Evolutionary conservation across 257 asterid species (phyloP).

Genomic region (Nicotiana otophora): DNA sequence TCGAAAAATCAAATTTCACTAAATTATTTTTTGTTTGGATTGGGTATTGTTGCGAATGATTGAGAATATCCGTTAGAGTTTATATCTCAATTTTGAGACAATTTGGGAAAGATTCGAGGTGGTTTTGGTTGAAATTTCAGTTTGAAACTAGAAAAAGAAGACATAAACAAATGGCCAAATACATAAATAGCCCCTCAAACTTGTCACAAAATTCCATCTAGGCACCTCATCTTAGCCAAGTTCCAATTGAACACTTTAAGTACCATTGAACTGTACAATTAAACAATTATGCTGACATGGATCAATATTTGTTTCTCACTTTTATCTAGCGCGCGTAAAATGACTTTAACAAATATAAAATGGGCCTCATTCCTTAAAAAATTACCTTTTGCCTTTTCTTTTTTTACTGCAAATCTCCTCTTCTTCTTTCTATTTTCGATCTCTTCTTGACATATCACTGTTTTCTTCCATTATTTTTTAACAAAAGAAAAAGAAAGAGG

Average conservation of each 20-base stretch:
- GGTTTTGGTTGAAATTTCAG: too few relatives aligned
- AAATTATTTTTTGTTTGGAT: too few relatives aligned
- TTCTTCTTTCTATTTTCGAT: neutral
- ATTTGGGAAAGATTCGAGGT: too few relatives aligned
- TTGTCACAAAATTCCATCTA: neutral
- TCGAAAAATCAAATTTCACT: too few relatives aligned
- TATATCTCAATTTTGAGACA: too few relatives aligned
- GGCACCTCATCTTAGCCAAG: neutral
- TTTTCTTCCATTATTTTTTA: neutral
- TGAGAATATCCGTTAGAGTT: too few relatives aligned
- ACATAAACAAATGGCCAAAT: neutral
- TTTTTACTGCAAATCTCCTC: neutral
- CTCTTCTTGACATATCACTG: neutral
- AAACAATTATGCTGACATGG: neutral
- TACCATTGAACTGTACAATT: neutral
- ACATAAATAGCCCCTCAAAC: neutral
- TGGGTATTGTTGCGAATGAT: too few relatives aligned
- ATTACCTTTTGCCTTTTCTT: neutral
- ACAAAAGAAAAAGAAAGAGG: neutral
- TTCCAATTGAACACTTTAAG: neutral
- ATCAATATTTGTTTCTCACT: neutral
- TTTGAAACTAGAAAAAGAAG: too few relatives aligned
- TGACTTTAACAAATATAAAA: neutral
- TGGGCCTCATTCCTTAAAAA: neutral
- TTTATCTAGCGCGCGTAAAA: neutral